Evolutionary conservation across 1,284 basidiomycete genomes (phyloP), one percentile per base, ranked within the genome.

Genomic region (Taiwanofungus camphoratus): DNA sequence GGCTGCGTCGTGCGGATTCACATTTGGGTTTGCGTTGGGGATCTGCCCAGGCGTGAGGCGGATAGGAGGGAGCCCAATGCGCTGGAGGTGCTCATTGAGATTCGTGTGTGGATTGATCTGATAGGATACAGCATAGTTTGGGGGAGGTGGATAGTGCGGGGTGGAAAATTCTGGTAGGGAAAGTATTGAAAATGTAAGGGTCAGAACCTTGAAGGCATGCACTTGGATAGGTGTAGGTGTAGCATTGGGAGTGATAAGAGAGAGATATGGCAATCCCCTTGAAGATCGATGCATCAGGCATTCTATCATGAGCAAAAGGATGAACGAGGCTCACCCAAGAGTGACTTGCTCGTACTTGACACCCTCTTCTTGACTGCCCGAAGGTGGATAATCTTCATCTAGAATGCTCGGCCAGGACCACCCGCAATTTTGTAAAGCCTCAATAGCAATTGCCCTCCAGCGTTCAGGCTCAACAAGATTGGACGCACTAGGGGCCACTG

Each of bases 191-290:
- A 87, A 86, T 12, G 87, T 88, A 57, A 76, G 72, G 7, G 78
- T 74, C n/a, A 90, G 71, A 13, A 87, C 71, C 44, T 75, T 71
- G 39, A 89, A 63, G 2, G 87, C 83, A 54, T 86, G 84, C 7
- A 65, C 48, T 57, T 90, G 87, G 23, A 71, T 56, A 12, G 73
- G 61, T 13, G 79, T 82, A 2, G 87, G 84, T 39, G 60, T 64
- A 13, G 63, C 73, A 31, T 64, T 61, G 16, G 75, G 68, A 22
- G 71, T 71, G 11, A 57, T 51, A 20, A 86, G 70, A 26, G 69
- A 68, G 13, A 89, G 69, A 57, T 78, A 89, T 1, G 71, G 62
- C 38, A 76, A 68, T n/a, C 72, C 74, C 27, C 87, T 87, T 46
- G 9, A 42, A 46, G 7, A 36, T 9, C 6, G 0, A 3, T 41